phyloP scores from a whole-genome alignment of 805 yeast species.

The Candida boleticola region DNA sequence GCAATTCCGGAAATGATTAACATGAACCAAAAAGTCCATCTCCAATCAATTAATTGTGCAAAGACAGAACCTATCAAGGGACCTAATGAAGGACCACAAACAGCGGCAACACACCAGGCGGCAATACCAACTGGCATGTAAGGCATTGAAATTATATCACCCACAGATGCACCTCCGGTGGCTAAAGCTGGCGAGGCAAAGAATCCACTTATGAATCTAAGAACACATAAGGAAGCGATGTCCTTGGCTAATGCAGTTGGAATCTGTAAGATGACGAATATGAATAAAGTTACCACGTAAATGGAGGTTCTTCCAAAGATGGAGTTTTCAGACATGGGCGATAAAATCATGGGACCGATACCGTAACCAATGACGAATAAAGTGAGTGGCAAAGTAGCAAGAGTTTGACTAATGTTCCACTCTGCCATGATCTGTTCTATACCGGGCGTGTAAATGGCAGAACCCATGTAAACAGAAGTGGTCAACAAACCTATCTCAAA shows the following conservation, averaged over 20 bases:
- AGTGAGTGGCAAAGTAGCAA: slow-evolving; percentile 51
- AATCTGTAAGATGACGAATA: slow-evolving; percentile 52
- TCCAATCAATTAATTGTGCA: slow-evolving; percentile 43
- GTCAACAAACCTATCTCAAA: no score
- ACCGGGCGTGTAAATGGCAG: no score
- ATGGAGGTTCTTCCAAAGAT: slow-evolving; percentile 51
- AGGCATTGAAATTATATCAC: slow-evolving; percentile 45
- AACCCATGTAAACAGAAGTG: no score
- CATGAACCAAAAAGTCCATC: slow-evolving; percentile 55
- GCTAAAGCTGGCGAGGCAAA: no score
- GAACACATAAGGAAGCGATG: slow-evolving; percentile 48
- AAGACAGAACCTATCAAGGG: slow-evolving; percentile 56
- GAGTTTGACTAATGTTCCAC: slow-evolving; percentile 42
- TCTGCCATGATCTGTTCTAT: slow-evolving; percentile 42
- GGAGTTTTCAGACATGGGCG: slow-evolving; percentile 59
- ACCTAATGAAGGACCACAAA: no score
- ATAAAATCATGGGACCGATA: slow-evolving; percentile 55
- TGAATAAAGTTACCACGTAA: slow-evolving; percentile 44
- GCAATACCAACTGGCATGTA: slow-evolving; percentile 47
- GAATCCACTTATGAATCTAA: slow-evolving; percentile 54
- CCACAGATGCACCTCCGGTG: no score
- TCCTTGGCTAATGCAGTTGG: slow-evolving; percentile 53
- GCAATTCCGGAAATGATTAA: slow-evolving; percentile 38
- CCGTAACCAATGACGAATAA: no score
- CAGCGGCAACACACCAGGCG: slow-evolving; percentile 53